Evolutionary conservation across 2,329 filamentous ascomycete genomes (phyloP), one percentile per base, ranked within the genome.

Genomic region (Calonectria pauciramosa): DNA sequence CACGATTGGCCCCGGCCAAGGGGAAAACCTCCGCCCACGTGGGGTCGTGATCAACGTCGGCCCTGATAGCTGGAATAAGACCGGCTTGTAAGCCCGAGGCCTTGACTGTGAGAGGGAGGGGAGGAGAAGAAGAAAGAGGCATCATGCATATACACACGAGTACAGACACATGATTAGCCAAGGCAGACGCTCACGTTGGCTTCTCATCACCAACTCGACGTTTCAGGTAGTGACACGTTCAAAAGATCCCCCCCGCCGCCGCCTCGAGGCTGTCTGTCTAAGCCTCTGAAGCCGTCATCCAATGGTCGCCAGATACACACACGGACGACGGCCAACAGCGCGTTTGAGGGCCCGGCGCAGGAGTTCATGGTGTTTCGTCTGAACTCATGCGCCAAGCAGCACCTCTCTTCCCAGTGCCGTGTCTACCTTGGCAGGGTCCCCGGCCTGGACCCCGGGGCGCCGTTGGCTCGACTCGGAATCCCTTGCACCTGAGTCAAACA

Each of bases 341-440:
- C n/a, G 44, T 47, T 63, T 23, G 23, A 23, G 38, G 56, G 23
- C 38, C 36, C 34, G 56, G 34, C 36, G 56, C 56, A 63, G 56
- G 56, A 63, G 56, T 63, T 63, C 56, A 41, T 41, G 56, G 36
- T 63, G 56, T 63, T 63, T 63, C 56, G 34, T 63, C 56, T 63
- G 56, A 63, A 63, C 56, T 63, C 56, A 63, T 63, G 56, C 56
- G 56, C 56, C 56, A 60, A 60, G 56, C 20, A 60, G 65, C 23
- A 51, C n/a, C 23, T 49, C n/a, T 66, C 30, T 8, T 66, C 60
- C 13, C 44, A 7, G 23, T 34, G 18, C 47, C 14, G 32, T 14
- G 32, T 14, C n/a, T 26, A 36, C 14, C 47, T 38, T 67, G 30
- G 32, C 47, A 67, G 41, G 64, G 32, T 52, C 32, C 41, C 9